These are phyloP conservation scores for Colletotrichum echinochloae DNA, from an alignment of 2,329 filamentous ascomycete species.

Conservation along the genomic window DNA sequence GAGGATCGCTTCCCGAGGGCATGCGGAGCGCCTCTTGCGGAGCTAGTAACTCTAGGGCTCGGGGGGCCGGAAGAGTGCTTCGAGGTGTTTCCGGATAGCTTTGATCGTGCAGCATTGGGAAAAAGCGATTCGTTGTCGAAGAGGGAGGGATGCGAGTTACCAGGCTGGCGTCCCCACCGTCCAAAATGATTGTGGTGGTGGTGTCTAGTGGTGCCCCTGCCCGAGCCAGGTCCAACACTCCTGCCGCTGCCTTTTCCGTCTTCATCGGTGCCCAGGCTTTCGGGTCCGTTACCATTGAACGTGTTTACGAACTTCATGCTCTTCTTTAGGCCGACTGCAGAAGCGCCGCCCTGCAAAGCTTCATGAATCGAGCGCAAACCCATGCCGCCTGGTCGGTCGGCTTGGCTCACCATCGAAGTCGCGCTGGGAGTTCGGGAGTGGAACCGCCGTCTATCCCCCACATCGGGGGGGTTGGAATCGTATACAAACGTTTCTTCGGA, in stretches of 20 bases:
- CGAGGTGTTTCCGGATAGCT: constrained; percentile 67
- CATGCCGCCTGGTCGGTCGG: constrained; percentile 63
- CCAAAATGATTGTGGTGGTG: constrained; percentile 78
- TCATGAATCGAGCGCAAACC: constrained; percentile 72
- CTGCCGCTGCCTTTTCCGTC: constrained; percentile 73
- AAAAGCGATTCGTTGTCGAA: constrained; percentile 86
- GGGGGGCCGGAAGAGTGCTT: constrained; percentile 76
- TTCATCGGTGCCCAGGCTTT: constrained; percentile 70
- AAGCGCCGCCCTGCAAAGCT: constrained; percentile 50
- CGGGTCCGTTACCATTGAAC: constrained; percentile 71
- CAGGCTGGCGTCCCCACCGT: constrained; percentile 78
- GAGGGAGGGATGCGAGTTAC: constrained; percentile 76
- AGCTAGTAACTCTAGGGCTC: constrained; percentile 67
- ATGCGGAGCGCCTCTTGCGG: constrained; percentile 44
- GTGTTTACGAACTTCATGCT: constrained; percentile 97
- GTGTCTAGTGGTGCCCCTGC: constrained; percentile 76
- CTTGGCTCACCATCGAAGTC: constrained; percentile 82
- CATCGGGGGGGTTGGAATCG: constrained; percentile 91
- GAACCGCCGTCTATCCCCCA: constrained; percentile 74
- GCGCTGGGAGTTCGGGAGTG: constrained; percentile 96
- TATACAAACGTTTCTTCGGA: constrained; percentile 99
- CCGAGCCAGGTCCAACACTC: constrained; percentile 69
- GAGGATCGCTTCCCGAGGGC: constrained; percentile 62
- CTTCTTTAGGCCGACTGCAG: constrained; percentile 76
- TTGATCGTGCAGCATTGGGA: constrained; percentile 72